Conservation (phyloP, 2,329 filamentous ascomycete genomes). For the Colletotrichum sp. region DNA sequence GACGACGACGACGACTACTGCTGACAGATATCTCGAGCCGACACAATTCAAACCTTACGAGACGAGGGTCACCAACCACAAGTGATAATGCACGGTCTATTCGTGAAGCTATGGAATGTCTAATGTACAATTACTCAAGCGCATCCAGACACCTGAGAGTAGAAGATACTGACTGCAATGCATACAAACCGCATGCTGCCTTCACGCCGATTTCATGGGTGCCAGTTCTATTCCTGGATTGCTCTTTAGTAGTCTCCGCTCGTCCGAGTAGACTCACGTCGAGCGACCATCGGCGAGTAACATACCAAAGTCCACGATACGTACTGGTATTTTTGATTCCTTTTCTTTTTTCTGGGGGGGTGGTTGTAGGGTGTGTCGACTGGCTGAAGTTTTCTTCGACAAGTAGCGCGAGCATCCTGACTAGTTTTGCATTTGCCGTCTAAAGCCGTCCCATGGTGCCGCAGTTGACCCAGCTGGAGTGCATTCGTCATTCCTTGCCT, state of each 20-base stretch:
- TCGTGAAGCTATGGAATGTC: background rate
- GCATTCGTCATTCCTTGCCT: background rate
- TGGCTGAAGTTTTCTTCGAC: background rate
- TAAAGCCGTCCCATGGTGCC: background rate
- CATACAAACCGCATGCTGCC: background rate
- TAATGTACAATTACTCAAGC: background rate
- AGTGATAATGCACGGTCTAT: background rate
- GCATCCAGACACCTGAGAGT: background rate
- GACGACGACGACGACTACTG: conserved; percentile 58
- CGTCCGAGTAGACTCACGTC: background rate
- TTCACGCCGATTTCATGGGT: background rate
- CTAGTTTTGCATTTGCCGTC: background rate
- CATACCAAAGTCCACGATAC: conserved; percentile 11
- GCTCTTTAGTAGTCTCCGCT: conserved; percentile 19
- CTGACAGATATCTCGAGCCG: background rate
- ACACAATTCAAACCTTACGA: background rate
- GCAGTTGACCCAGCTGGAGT: background rate
- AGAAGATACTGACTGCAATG: background rate
- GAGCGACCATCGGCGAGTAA: background rate
- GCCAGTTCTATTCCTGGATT: conserved; percentile 2
- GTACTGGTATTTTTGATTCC: background rate
- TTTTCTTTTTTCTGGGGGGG: background rate
- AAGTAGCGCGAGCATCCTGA: background rate
- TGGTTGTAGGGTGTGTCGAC: background rate
- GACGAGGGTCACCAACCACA: background rate